These are phyloP conservation scores for Syzygium syzygioides DNA, from an alignment of 441 rosid species.

Conservation along the genomic window DNA sequence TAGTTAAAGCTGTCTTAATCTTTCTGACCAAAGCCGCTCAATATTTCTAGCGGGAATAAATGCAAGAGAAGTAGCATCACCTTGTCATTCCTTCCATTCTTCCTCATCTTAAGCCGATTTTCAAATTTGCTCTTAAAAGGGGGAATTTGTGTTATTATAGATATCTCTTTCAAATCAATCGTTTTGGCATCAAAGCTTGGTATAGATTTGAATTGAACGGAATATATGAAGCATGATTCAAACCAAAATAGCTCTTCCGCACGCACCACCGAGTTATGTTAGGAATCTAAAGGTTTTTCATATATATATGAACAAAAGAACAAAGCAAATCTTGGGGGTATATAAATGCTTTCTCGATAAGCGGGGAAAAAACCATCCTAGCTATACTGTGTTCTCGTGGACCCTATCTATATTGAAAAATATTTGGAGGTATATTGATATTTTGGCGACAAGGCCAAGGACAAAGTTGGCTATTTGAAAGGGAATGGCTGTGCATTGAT, in stretches of 20 bases:
- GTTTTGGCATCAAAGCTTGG: neutral
- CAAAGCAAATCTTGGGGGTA: neutral
- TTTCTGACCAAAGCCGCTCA: neutral
- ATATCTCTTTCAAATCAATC: neutral
- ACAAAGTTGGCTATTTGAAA: neutral
- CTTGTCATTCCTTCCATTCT: neutral
- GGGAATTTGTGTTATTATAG: too few species aligned
- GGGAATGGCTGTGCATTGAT: neutral
- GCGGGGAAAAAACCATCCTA: neutral
- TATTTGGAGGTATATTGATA: neutral
- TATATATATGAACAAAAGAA: neutral
- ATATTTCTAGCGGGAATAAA: neutral
- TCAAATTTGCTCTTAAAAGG: neutral
- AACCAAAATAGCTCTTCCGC: neutral
- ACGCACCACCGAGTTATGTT: neutral
- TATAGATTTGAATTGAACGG: neutral
- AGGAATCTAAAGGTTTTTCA: neutral
- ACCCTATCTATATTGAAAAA: neutral
- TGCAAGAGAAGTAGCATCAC: neutral
- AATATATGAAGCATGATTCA: neutral
- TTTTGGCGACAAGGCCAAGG: neutral
- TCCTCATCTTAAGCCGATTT: neutral
- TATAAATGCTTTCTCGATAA: neutral
- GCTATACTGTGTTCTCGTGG: neutral
- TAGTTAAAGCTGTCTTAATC: neutral